These are phyloP conservation scores for Prunus padus DNA, from an alignment of 306 rosid genomes.

Conservation along the genomic window DNA sequence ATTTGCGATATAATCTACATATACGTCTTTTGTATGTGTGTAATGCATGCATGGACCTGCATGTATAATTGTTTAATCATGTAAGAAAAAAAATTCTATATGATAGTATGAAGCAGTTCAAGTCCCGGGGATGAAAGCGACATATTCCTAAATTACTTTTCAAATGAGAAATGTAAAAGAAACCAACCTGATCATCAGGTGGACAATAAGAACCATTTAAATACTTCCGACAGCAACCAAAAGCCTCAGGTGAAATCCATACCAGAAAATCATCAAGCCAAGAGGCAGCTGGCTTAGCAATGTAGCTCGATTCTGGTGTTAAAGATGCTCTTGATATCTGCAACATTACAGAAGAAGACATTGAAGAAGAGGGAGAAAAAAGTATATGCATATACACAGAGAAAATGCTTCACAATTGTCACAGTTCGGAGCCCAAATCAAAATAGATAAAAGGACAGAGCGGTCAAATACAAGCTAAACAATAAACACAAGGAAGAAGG, in stretches of 20 bases:
- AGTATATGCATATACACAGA: neutral
- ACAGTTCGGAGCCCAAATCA: neutral
- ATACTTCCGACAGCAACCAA: conserved; percentile 95
- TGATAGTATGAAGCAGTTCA: neutral
- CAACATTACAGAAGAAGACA: conserved; percentile 21
- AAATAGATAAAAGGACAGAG: neutral
- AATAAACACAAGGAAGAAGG: neutral
- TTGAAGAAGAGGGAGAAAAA: neutral
- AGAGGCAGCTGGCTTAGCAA: conserved; percentile 98
- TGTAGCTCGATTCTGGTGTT: conserved; percentile 74
- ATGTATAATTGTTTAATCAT: neutral
- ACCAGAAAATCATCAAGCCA: conserved; percentile 99
- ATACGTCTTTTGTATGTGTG: too few relatives aligned
- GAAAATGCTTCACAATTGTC: neutral
- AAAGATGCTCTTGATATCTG: conserved; percentile 90
- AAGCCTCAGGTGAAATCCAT: conserved; percentile 97
- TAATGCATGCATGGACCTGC: neutral
- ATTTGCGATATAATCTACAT: neutral
- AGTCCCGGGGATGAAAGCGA: conserved; percentile 13
- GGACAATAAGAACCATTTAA: conserved; percentile 86
- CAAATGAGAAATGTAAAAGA: conserved; percentile 11
- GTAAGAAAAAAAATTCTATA: neutral
- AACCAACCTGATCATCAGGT: conserved; percentile 93
- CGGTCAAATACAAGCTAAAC: neutral
- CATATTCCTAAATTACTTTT: conserved; percentile 6